Evolutionary conservation across 331 rosid species (phyloP), one percentile per base, ranked within the genome.

Genomic region (Dryas integrifolia): DNA sequence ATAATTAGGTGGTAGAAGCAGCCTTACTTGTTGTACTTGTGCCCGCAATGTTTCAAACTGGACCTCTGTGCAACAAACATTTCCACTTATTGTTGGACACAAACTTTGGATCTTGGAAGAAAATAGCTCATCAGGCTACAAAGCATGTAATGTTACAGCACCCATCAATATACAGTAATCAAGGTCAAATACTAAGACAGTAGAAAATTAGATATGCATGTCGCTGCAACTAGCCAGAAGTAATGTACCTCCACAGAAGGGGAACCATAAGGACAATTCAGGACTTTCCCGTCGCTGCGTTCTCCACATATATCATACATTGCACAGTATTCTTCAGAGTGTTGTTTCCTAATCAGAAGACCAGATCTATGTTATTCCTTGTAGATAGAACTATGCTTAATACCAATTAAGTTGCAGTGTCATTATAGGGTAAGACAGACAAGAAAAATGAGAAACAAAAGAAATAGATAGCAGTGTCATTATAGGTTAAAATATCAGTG

Each of bases 281-380:
- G 74, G 69, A 83, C 91, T 81, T 91, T 94, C 49, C 97, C 98
- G 51, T 94, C 98, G 48, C 89, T 86, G 65, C 96, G 90, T 68
- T 87, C 86, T 62, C 96, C 98, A 65, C 98, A 94, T 55, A 91
- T 88, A 86, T 80, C 96, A 81, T 89, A 94, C 98, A 94, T 94
- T 49, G 98, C 95, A 85, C 98, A 94, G 83, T 88, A 94, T 72
- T 86, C 96, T 75, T 67, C 41, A 45, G 92, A 81, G 79, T 94
- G 96, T 40, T 55, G 81, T 70, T 74, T 82, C 84, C 97, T 92
- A 74, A 78, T 45, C 61, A 79, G 11, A 63, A 75, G 40, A 74
- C 13, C 39, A 71, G 10, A 67, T 40, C 53, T 43, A 76, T 26
- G 65, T 35, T 35, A 79, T 39, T n/a, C 72, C 30, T 60, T n/a